Evolutionary conservation across 179 eudicot species (phyloP), one percentile per base, ranked within the genome.

Genomic region (Drosera spatulata): DNA sequence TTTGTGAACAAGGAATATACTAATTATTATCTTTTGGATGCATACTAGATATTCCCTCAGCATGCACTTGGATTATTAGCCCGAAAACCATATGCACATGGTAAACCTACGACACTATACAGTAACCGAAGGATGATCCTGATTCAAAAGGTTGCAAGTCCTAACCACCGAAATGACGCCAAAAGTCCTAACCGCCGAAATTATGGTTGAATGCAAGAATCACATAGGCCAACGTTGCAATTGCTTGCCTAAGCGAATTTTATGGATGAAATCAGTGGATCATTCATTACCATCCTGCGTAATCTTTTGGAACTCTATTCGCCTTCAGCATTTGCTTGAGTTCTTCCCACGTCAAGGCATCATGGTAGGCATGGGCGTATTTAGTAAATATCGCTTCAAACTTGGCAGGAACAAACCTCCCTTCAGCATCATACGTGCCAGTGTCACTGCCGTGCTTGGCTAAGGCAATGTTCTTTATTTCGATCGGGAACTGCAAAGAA

Each of bases 391-490:
- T 81, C 64, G 75, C 87, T 63, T 84, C 87, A 61, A 86, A 86
- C 69, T 81, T 86, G 2, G 64, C 41, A 9, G 65, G 72, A 22
- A 81, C 85, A 50, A 84, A 86, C 97, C 96, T 88, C 74, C 96
- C 97, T 73, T 88, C 76, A 4, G 71, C 49, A 66, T 91, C 97
- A 40, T 85, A 91, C 43, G 79, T 88, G 56, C 84, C 97, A 22
- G 85, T 65, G 66, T 91, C 97, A 66, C 97, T 91, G 5, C 80
- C 78, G 62, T 91, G 97, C 60, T 88, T 91, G 55, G 74, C 88
- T 64, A 61, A 66, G 0, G 80, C 66, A 49, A 91, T 91, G 66
- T 91, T 88, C 50, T 83, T 71, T 39, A 91, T 76, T 73, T 83
- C 88, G 53, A 91, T 91, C 1, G 97, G 96, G 58, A 91, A 85